A percentile compares a stretch with the other conserved stretches of the same genome.
These are phyloP conservation scores for Epichloe sylvatica DNA, from an alignment of 2,329 filamentous ascomycete genomes.

Conservation along the genomic window DNA sequence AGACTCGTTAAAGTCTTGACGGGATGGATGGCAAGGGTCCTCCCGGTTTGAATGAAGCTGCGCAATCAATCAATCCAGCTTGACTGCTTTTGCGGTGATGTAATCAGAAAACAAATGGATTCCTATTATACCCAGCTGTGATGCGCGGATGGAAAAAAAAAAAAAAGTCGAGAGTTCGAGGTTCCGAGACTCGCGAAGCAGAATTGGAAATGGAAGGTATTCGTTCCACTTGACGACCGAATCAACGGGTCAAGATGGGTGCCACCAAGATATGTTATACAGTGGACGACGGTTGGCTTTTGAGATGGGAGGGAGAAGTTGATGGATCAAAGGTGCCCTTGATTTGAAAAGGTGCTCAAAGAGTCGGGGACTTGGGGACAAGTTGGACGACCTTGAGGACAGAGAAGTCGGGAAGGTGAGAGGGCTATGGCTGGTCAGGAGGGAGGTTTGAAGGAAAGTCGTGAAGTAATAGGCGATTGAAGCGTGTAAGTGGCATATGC, in stretches of 20 bases:
- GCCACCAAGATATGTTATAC: neutral
- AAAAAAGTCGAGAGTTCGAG: neutral
- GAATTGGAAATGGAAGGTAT: conserved; percentile 1
- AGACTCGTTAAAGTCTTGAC: conserved; percentile 7
- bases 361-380: too few relatives aligned
- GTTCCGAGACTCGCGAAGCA: neutral
- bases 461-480: conserved; percentile 17
- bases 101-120: neutral
- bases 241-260: conserved; percentile 33
- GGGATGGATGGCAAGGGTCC: conserved; percentile 10
- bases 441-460: conserved; percentile 23
- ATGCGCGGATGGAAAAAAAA: neutral
- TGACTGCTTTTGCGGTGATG: neutral
- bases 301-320: neutral
- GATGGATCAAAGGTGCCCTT: neutral
- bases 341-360: neutral
- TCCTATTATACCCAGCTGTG: neutral
- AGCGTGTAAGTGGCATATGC: conserved; percentile 6
- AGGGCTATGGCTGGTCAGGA: neutral
- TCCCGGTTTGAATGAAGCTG: conserved; percentile 10
- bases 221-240: conserved; percentile 28
- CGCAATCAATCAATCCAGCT: conserved; percentile 8
- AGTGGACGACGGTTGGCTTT: neutral
- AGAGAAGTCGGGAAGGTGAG: conserved; percentile 1
- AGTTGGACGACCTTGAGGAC: neutral